Conservation (phyloP, 2,329 filamentous ascomycete genomes). For the Rhinocladiella similis region DNA sequence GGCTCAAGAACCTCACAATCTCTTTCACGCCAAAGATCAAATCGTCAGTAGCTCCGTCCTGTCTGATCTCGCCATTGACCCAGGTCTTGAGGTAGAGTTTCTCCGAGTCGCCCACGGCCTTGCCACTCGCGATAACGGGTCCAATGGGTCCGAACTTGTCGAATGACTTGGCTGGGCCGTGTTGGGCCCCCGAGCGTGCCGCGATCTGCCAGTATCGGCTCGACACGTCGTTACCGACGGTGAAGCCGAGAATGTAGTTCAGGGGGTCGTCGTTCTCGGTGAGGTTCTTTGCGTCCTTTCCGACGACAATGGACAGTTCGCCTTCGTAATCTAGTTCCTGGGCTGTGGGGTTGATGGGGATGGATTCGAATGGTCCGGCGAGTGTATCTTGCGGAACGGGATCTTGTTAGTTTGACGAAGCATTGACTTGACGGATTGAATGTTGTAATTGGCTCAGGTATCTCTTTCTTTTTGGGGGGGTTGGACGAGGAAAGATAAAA, state of each 20-base stretch:
- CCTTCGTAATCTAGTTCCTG: slow-evolving; percentile 32
- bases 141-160: slow-evolving; percentile 75
- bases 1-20: slow-evolving; percentile 29
- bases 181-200: slow-evolving; percentile 9
- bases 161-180: slow-evolving; percentile 55
- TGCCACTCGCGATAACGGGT: slow-evolving; percentile 65
- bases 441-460: too few relatives aligned
- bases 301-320: slow-evolving; percentile 49
- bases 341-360: slow-evolving; percentile 40
- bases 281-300: slow-evolving; percentile 54
- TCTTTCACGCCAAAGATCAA: slow-evolving; percentile 8
- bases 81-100: slow-evolving; percentile 8
- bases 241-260: slow-evolving; percentile 43
- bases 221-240: slow-evolving; percentile 42
- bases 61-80: slow-evolving; percentile 11
- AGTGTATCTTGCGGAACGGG: slow-evolving; percentile 12
- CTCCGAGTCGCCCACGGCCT: slow-evolving; percentile 33
- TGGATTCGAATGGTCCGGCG: slow-evolving; percentile 35
- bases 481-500: too few relatives aligned
- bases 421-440: too few relatives aligned
- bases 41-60: slow-evolving; percentile 8
- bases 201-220: slow-evolving; percentile 36
- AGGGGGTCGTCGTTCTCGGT: slow-evolving; percentile 38
- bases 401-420: too few relatives aligned
- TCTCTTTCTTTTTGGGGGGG: too few relatives aligned